Conservation (phyloP, 345 rosid species). For the Rubroshorea leprosula region DNA sequence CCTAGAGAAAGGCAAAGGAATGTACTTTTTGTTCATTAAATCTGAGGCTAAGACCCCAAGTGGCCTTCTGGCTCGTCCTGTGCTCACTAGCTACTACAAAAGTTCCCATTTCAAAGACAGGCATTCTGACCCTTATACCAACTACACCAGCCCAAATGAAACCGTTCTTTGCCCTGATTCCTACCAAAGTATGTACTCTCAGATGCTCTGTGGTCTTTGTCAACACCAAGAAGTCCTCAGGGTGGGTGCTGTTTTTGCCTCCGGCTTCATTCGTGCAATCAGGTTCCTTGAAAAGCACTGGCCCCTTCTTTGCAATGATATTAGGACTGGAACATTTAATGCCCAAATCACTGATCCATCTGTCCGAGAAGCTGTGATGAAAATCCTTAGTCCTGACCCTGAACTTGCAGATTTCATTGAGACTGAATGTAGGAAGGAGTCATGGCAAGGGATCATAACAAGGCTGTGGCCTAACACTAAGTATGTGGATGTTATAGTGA, state of each 20-base stretch:
- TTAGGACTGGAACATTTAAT: conserved; percentile 44
- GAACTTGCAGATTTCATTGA: conserved; percentile 54
- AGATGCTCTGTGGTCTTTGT: conserved; percentile 69
- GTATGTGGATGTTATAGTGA: conserved; percentile 94
- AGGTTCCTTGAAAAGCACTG: conserved; percentile 69
- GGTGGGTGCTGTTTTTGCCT: conserved; percentile 80
- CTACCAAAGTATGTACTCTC: conserved; percentile 80
- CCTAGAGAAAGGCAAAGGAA: conserved; percentile 73
- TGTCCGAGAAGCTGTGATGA: conserved; percentile 49
- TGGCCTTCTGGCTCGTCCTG: conserved; percentile 70
- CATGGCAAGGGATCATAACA: conserved; percentile 77
- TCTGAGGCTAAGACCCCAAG: conserved; percentile 67
- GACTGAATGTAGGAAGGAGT: conserved; percentile 43
- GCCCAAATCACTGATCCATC: conserved; percentile 50
- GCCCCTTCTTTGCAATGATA: conserved; percentile 40
- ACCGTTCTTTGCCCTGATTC: conserved; percentile 71
- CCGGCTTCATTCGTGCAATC: conserved; percentile 77
- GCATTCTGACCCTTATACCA: conserved; percentile 62
- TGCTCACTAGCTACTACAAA: conserved; percentile 70
- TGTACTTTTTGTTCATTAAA: conserved; percentile 69
- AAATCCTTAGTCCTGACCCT: conserved; percentile 58
- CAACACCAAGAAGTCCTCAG: conserved; percentile 61
- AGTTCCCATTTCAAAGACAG: conserved; percentile 59
- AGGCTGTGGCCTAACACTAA: conserved; percentile 74
- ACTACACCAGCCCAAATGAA: conserved; percentile 82